These are phyloP conservation scores for Ogataea paraovalis DNA, from an alignment of 805 yeast species.

Conservation along the genomic window DNA sequence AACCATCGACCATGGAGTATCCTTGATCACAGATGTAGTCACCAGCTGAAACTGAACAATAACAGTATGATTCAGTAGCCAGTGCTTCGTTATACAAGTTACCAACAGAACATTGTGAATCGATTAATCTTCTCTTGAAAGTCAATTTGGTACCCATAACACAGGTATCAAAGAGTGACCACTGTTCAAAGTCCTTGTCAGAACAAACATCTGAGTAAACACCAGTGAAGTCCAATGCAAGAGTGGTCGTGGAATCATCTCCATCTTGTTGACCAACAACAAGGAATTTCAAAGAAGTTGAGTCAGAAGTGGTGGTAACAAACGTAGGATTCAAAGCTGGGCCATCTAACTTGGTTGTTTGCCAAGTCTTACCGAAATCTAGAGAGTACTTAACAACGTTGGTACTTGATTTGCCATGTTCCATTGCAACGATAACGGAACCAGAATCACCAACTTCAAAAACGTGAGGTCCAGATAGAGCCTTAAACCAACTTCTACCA, in stretches of 20 bases:
- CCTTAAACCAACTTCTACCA: constrained; percentile 58
- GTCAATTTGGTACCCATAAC: constrained; percentile 57
- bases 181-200: constrained; percentile 52
- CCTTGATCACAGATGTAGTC: constrained; percentile 65
- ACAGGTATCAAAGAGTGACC: constrained; percentile 40
- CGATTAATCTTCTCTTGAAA: constrained; percentile 52
- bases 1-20: constrained; percentile 32
- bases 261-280: constrained; percentile 35
- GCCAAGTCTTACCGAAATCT: constrained; percentile 67
- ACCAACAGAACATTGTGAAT: constrained; percentile 52
- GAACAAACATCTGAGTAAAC: constrained; percentile 23
- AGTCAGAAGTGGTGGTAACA: constrained; percentile 58
- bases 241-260: constrained; percentile 29
- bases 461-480: constrained; percentile 50
- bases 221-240: constrained; percentile 45
- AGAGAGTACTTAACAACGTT: constrained; percentile 45
- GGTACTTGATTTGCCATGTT: constrained; percentile 27
- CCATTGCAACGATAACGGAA: constrained; percentile 55
- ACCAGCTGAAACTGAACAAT: constrained; percentile 37
- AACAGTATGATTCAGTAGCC: constrained; percentile 44
- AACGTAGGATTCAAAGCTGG: constrained; percentile 36
- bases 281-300: constrained; percentile 56
- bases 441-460: constrained; percentile 70
- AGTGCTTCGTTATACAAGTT: constrained; percentile 34
- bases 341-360: constrained; percentile 37